phyloP scores from a whole-genome alignment of 345 rosid species.

The Erucastrum elatum region DNA sequence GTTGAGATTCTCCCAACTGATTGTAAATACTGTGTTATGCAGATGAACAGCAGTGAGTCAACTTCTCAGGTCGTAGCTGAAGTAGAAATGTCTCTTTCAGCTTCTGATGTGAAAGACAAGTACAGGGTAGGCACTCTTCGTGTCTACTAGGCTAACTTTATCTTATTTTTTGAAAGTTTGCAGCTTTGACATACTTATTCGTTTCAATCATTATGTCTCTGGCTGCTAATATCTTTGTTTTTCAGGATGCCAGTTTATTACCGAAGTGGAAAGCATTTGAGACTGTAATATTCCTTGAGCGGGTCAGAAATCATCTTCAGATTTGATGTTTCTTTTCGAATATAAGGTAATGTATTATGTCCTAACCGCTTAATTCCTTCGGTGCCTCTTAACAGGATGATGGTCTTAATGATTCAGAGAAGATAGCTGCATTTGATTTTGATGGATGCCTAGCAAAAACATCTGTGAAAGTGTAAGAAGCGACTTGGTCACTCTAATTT shows the following conservation, averaged over 20 bases:
- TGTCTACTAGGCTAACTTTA: background rate
- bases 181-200: conserved; percentile 15
- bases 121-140: conserved; percentile 57
- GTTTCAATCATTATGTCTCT: conserved; percentile 11
- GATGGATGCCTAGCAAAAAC: conserved; percentile 95
- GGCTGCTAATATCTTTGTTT: conserved; percentile 4
- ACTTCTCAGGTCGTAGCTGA: conserved; percentile 43
- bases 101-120: conserved; percentile 59
- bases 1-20: background rate
- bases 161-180: conserved; percentile 1
- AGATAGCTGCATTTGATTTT: conserved; percentile 95
- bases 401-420: conserved; percentile 70
- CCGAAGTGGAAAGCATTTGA: conserved; percentile 93
- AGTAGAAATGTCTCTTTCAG: conserved; percentile 50
- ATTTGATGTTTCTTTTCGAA: background rate
- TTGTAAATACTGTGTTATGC: conserved; percentile 10
- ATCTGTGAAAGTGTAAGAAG: conserved; percentile 66
- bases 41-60: conserved; percentile 25
- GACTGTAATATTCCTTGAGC: conserved; percentile 80
- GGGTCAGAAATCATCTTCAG: conserved; percentile 48
- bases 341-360: conserved; percentile 2
- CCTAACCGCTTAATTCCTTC: background rate
- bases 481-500: background rate
- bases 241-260: conserved; percentile 63
- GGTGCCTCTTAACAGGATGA: conserved; percentile 56